Conservation (phyloP, 192 early-diverging fungal species). For the Dimargaris cristalligena region DNA sequence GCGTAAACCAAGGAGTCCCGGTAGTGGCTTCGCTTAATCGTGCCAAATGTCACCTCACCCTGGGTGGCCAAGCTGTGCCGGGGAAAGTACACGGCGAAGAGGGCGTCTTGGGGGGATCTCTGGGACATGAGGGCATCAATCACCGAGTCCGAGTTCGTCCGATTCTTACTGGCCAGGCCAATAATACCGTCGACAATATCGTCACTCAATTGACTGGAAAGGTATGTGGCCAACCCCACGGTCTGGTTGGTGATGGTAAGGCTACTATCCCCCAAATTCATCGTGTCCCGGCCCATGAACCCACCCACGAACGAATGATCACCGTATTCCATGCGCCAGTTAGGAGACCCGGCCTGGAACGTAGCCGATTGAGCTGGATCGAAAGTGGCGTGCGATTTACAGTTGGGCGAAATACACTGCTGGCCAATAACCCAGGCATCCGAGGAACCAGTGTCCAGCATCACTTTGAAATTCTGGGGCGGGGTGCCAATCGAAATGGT, state of each 20-base stretch:
- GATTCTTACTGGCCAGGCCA: slow-evolving; percentile 39
- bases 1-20: slow-evolving; percentile 34
- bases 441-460: slow-evolving; percentile 55
- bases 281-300: slow-evolving; percentile 30
- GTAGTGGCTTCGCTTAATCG: slow-evolving; percentile 28
- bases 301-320: slow-evolving; percentile 38
- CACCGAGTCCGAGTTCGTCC: slow-evolving; percentile 34
- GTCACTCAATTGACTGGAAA: slow-evolving; percentile 36
- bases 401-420: slow-evolving; percentile 19
- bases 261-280: slow-evolving; percentile 37
- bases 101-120: no score
- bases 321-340: slow-evolving; percentile 45
- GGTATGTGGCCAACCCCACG: slow-evolving; percentile 39
- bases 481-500: slow-evolving; percentile 46
- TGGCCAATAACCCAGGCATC: slow-evolving; percentile 47
- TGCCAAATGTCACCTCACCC: slow-evolving; percentile 44
- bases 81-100: slow-evolving; percentile 55
- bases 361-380: slow-evolving; percentile 33
- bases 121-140: slow-evolving; percentile 32
- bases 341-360: slow-evolving; percentile 33
- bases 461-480: slow-evolving; percentile 46
- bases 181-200: slow-evolving; percentile 46
- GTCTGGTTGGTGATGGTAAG: slow-evolving; percentile 35
- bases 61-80: slow-evolving; percentile 28
- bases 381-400: slow-evolving; percentile 27